Percentiles rank a stretch among this genome's conserved stretches.
Evolutionary conservation across 257 asterid genomes (phyloP).

Genomic region (Solanum peruvianum): DNA sequence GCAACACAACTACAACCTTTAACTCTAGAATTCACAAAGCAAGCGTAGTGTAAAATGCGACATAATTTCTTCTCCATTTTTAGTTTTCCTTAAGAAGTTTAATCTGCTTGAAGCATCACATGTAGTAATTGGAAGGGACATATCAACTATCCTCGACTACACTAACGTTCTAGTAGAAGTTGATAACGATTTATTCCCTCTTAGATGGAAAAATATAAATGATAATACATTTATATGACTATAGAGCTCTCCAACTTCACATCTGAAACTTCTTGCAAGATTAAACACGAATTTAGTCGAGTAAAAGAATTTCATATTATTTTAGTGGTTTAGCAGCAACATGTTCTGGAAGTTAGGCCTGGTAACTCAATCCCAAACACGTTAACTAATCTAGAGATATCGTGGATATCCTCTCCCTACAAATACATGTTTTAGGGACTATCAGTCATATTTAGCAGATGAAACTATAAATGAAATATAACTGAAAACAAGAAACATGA

Average conservation of each 20-base stretch:
- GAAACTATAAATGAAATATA: too few species aligned
- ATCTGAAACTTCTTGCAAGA: background rate
- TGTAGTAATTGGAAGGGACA: too few species aligned
- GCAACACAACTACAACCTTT: background rate
- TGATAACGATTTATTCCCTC: background rate
- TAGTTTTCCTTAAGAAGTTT: too few species aligned
- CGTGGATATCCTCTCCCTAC: too few species aligned
- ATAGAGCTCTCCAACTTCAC: background rate
- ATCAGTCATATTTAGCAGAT: too few species aligned
- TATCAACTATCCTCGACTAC: too few species aligned
- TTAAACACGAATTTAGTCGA: background rate
- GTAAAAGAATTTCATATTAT: background rate
- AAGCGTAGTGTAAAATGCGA: background rate
- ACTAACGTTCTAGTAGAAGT: too few species aligned
- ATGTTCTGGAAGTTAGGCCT: conserved; percentile 16
- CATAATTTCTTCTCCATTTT: background rate
- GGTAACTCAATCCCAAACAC: too few species aligned
- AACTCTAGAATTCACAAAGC: background rate
- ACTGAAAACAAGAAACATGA: too few species aligned
- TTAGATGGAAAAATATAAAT: background rate
- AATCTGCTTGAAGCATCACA: too few species aligned
- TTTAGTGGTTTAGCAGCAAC: conserved; percentile 35
- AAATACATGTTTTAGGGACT: too few species aligned
- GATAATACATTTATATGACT: background rate
- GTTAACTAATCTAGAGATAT: too few species aligned